Conservation (phyloP, 2,329 filamentous ascomycete genomes). For the Claviceps paspali region DNA sequence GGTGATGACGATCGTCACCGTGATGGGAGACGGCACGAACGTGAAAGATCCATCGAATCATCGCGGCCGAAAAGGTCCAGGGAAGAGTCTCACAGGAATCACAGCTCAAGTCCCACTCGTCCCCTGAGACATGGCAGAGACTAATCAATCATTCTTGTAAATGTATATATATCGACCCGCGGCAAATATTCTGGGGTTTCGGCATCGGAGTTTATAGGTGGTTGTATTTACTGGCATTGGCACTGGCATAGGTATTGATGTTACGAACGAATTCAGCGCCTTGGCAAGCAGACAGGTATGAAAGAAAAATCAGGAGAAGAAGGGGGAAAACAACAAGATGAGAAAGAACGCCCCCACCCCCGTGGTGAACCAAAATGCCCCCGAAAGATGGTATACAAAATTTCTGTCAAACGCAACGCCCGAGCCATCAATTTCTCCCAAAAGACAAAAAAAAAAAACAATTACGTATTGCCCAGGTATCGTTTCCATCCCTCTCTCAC, state of each 20-base stretch:
- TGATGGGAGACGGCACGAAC: slow-evolving; percentile 14
- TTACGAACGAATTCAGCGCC: neutral
- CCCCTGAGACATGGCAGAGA: slow-evolving; percentile 8
- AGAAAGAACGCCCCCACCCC: neutral
- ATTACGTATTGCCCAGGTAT: slow-evolving; percentile 41
- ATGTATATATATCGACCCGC: neutral
- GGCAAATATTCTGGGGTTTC: neutral
- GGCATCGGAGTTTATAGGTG: too few species aligned
- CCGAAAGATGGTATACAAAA: neutral
- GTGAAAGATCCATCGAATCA: slow-evolving; percentile 15
- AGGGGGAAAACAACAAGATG: neutral
- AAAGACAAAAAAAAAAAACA: neutral
- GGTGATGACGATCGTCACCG: slow-evolving; percentile 10
- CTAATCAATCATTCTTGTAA: too few species aligned
- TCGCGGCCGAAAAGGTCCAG: slow-evolving; percentile 13
- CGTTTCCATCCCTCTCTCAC: slow-evolving; percentile 69
- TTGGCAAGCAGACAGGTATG: too few species aligned
- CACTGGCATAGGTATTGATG: neutral
- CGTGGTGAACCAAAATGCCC: too few species aligned
- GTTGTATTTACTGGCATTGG: too few species aligned
- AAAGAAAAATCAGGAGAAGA: neutral
- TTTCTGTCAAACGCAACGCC: neutral
- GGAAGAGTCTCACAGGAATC: slow-evolving; percentile 14
- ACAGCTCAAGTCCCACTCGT: slow-evolving; percentile 9
- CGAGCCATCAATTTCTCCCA: neutral